Conservation (phyloP, 1,284 basidiomycete species). For the Trichosporon coremiiforme region DNA sequence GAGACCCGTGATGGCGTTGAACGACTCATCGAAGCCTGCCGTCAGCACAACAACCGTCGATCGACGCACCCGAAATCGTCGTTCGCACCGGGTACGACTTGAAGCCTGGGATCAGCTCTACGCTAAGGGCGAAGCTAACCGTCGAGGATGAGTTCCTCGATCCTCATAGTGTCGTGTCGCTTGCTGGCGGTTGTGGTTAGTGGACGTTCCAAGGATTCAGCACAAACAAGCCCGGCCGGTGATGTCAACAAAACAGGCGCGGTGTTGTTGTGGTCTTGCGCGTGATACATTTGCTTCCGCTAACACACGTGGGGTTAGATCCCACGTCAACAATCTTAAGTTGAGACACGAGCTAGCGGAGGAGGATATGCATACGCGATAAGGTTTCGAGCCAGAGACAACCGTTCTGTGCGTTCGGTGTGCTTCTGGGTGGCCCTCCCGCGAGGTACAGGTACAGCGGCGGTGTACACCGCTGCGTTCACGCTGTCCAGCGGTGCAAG, state of each 20-base stretch:
- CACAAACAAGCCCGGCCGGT: conserved; percentile 16
- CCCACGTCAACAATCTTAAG: not conserved
- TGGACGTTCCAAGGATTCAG: not conserved
- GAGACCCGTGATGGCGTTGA: conserved; percentile 96
- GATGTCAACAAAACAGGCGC: conserved; percentile 18
- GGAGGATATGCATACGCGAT: not conserved
- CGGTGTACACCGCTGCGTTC: too few species aligned
- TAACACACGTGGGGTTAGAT: not conserved
- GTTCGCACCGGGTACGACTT: conserved; percentile 97
- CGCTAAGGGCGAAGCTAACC: conserved; percentile 54
- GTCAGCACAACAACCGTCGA: conserved; percentile 21
- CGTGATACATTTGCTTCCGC: conserved; percentile 7
- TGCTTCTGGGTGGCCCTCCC: not conserved
- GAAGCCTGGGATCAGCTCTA: conserved; percentile 65
- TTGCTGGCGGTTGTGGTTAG: not conserved
- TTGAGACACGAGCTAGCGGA: not conserved
- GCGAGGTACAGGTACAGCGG: not conserved
- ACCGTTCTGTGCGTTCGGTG: not conserved
- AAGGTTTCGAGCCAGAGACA: not conserved
- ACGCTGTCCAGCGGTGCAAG: too few species aligned
- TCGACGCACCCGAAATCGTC: conserved; percentile 66
- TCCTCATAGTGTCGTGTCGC: conserved; percentile 63
- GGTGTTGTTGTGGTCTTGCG: not conserved
- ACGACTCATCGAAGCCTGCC: conserved; percentile 86
- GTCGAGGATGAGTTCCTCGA: conserved; percentile 78